Evolutionary conservation across 1,284 basidiomycete species (phyloP).

Genomic region (Sporisorium reilianum): DNA sequence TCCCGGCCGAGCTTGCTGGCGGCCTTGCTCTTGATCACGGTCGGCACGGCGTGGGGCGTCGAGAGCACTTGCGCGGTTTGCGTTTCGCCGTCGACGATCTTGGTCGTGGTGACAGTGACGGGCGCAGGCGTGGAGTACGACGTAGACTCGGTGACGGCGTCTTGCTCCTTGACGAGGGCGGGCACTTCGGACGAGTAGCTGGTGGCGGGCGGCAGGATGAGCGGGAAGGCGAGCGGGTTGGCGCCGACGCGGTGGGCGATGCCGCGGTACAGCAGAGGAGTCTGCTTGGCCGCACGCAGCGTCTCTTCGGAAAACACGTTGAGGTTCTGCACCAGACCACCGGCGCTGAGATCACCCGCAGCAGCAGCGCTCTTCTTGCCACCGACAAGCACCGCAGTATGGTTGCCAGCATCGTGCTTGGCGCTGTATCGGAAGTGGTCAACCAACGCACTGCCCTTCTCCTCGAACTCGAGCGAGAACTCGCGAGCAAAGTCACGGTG

Average conservation of each 20-base stretch:
- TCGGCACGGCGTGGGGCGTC: conserved; percentile 39
- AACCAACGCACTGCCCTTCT: conserved; percentile 70
- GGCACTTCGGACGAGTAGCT: conserved; percentile 76
- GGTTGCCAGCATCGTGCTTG: conserved; percentile 50
- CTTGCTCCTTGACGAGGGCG: conserved; percentile 67
- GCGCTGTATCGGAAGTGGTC: conserved; percentile 70
- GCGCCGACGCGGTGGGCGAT: conserved; percentile 79
- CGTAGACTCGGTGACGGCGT: conserved; percentile 21
- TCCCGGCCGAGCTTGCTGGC: conserved; percentile 36
- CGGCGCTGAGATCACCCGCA: conserved; percentile 19
- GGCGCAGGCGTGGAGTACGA: conserved; percentile 36
- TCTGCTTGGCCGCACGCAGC: conserved; percentile 72
- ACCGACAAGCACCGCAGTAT: conserved; percentile 57
- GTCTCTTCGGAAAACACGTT: conserved; percentile 65
- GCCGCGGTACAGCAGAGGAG: conserved; percentile 79
- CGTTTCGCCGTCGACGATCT: conserved; percentile 36
- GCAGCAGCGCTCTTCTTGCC: conserved; percentile 12
- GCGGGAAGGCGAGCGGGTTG: conserved; percentile 85
- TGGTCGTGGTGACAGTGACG: conserved; percentile 44
- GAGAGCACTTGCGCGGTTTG: conserved; percentile 29
- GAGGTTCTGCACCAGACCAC: conserved; percentile 63
- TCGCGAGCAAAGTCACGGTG: conserved; percentile 73
- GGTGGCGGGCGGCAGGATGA: conserved; percentile 79
- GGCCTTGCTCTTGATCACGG: conserved; percentile 28
- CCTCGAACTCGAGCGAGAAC: conserved; percentile 73